A percentile compares a stretch with the other conserved stretches of the same genome.
phyloP scores from a whole-genome alignment of 345 rosid species.

The Brassica cretica region DNA sequence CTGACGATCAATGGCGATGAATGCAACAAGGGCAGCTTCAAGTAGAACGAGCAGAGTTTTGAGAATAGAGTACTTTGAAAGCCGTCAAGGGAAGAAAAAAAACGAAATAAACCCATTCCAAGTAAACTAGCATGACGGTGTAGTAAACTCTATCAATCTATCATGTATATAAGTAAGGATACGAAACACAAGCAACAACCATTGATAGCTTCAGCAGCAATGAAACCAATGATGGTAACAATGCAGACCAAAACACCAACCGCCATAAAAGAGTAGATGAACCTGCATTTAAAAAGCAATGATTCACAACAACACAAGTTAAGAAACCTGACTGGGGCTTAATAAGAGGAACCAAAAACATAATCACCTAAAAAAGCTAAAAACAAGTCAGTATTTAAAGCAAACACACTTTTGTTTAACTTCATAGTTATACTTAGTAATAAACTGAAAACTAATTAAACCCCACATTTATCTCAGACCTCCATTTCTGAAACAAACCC shows the following conservation, averaged over 20 bases:
- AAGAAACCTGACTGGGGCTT: constrained; percentile 11
- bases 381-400: constrained; percentile 4
- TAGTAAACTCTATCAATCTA: background rate
- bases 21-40: constrained; percentile 79
- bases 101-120: background rate
- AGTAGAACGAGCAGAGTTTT: constrained; percentile 57
- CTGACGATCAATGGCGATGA: constrained; percentile 70
- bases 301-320: constrained; percentile 11
- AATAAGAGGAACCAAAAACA: constrained; percentile 8
- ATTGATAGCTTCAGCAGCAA: constrained; percentile 81
- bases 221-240: constrained; percentile 74
- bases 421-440: background rate
- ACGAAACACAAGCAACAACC: constrained; percentile 95
- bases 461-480: background rate
- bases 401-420: background rate
- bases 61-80: constrained; percentile 63
- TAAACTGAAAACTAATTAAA: background rate
- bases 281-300: constrained; percentile 60
- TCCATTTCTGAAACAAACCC: background rate
- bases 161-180: constrained; percentile 49
- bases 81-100: constrained; percentile 36
- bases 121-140: background rate
- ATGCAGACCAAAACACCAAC: constrained; percentile 77
- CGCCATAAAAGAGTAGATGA: constrained; percentile 90
- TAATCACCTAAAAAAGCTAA: background rate